phyloP scores from a whole-genome alignment of 2,329 filamentous ascomycete genomes.

The Dendrostoma leiphaemia region DNA sequence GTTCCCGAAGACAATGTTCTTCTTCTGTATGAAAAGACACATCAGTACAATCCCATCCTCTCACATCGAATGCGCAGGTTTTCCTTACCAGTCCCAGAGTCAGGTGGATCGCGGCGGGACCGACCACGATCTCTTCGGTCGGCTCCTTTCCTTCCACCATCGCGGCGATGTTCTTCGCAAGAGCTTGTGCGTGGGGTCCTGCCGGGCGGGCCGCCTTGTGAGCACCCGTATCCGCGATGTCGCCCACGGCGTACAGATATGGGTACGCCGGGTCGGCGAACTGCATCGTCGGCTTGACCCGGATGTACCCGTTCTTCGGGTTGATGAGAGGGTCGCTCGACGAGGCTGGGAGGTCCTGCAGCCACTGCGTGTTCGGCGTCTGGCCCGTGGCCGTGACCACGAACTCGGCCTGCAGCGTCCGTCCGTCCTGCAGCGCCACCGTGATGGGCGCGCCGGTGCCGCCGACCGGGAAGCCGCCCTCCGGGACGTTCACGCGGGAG shows the following conservation, averaged over 20 bases:
- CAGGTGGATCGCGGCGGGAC: constrained; percentile 37
- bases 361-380: constrained; percentile 41
- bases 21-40: constrained; percentile 20
- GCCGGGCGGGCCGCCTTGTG: constrained; percentile 45
- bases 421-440: constrained; percentile 32
- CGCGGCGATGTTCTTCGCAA: constrained; percentile 43
- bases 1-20: constrained; percentile 32
- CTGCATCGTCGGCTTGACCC: constrained; percentile 46
- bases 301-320: constrained; percentile 32
- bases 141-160: constrained; percentile 34
- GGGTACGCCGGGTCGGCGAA: constrained; percentile 33
- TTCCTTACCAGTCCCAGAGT: constrained; percentile 35
- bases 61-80: background rate
- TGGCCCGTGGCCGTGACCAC: constrained; percentile 49
- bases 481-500: constrained; percentile 26
- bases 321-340: constrained; percentile 25
- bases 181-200: constrained; percentile 40
- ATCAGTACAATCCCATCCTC: background rate
- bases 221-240: constrained; percentile 44
- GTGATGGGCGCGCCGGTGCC: constrained; percentile 18
- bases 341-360: constrained; percentile 28
- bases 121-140: constrained; percentile 28
- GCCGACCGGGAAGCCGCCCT: constrained; percentile 23
- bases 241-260: constrained; percentile 50
- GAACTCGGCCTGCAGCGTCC: constrained; percentile 36